Base-by-base conservation (phyloP, 306 rosid genomes). In the Cicer judaicum region DNA sequence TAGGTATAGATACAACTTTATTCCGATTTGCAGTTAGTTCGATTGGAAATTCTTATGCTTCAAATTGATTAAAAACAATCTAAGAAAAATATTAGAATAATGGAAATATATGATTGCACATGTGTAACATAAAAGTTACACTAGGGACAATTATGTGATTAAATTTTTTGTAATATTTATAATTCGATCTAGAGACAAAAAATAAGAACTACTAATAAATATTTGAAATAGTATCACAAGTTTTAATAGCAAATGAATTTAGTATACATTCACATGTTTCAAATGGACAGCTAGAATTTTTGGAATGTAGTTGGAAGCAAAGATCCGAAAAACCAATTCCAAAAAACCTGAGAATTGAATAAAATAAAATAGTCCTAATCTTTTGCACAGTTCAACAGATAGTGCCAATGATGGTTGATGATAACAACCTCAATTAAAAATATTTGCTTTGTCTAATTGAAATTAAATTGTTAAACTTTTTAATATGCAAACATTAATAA, bases 261-360 rank as follows among this genome's bases (percentile, higher is more conserved):
- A 4, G 43, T 34, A 34, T 60, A 60, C 13, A 34, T 34, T 60
- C 65, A 34, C 67, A 55, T 10, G 59, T 53, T 68, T 61, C 60
- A 57, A 48, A 38, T 16, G 16, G 57, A 85, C 81, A 86, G 84
- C 87, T 83, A 71, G 5, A 81, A 56, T 16, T 50, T 78, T 81
- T 83, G 85, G 84, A 84, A 75, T 81, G 76, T 81, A 72, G 86
- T 81, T 69, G 63, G 56, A 75, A 68, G 44, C 79, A 80, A 59
- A 86, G 80, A 78, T 78, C 53, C 81, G 63, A 59, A 73, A 66
- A 78, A 53, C 75, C 68, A 81, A 70, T 79, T 81, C 82, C 86
- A 43, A 81, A 50, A 79, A 79, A 81, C 70, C 81, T 81, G 64
- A 66, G 9, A 64, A 44, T 63, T 39, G 44, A 69, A 73, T 46